These are phyloP conservation scores for Golubevia pallescens DNA, from an alignment of 1,284 basidiomycete genomes.

Conservation along the genomic window DNA sequence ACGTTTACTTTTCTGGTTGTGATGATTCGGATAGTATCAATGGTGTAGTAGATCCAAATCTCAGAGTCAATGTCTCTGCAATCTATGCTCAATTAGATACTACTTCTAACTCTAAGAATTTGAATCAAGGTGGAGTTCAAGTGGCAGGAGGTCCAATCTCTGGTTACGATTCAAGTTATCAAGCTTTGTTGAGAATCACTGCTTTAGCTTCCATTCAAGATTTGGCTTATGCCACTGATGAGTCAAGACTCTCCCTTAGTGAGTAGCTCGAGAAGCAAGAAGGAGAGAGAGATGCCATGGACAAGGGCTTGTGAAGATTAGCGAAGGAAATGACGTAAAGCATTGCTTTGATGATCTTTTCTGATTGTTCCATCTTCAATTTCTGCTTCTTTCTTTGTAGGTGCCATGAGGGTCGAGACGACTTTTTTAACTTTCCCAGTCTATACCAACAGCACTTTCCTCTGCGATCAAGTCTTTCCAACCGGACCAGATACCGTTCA, in stretches of 20 bases:
- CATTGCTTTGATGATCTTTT: neutral
- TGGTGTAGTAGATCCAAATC: constrained; percentile 21
- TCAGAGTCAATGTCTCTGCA: constrained; percentile 53
- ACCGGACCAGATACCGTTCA: constrained; percentile 20
- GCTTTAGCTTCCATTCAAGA: constrained; percentile 35
- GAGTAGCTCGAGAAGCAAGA: constrained; percentile 1
- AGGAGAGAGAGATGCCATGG: too few relatives aligned
- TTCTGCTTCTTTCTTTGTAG: neutral
- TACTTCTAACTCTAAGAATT: constrained; percentile 9
- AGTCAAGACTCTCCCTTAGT: constrained; percentile 15
- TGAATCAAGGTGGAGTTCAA: constrained; percentile 7
- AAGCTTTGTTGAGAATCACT: constrained; percentile 35
- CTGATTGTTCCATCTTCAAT: neutral
- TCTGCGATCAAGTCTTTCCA: constrained; percentile 49
- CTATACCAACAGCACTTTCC: constrained; percentile 41
- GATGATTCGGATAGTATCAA: constrained; percentile 18
- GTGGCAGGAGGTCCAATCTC: neutral
- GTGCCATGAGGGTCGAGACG: constrained; percentile 34
- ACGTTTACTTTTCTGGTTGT: constrained; percentile 41
- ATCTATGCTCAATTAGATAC: constrained; percentile 49
- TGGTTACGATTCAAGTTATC: neutral
- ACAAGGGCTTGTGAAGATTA: neutral
- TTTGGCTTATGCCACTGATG: constrained; percentile 25
- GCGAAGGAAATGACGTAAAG: too few relatives aligned
- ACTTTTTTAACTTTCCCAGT: constrained; percentile 44